phyloP scores from a whole-genome alignment of 495 filamentous ascomycete species.

The Xylaria flabelliformis region DNA sequence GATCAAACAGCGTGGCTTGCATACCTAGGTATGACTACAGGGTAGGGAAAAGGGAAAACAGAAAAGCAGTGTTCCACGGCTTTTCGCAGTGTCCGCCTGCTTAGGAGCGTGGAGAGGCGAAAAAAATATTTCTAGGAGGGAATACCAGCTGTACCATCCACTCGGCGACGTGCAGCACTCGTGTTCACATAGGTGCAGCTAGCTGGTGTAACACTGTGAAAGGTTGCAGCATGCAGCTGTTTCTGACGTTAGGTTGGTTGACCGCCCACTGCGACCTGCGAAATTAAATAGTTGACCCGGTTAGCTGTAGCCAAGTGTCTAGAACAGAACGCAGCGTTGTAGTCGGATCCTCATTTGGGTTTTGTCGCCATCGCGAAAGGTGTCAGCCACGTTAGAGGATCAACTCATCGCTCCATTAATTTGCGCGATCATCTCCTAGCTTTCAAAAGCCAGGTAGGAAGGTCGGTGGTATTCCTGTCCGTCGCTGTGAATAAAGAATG shows the following conservation, averaged over 20 bases:
- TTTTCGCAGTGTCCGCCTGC: background rate
- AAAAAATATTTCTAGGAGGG: constrained; percentile 13
- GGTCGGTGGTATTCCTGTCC: background rate
- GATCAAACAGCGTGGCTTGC: constrained; percentile 21
- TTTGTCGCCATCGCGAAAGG: constrained; percentile 14
- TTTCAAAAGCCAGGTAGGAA: background rate
- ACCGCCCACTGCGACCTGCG: constrained; percentile 11
- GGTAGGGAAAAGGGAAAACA: background rate
- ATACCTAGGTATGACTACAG: background rate
- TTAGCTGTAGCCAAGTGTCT: constrained; percentile 27
- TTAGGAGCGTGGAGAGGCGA: background rate
- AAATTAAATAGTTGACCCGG: constrained; percentile 19
- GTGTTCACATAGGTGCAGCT: constrained; percentile 27
- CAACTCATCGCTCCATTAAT: constrained; percentile 13
- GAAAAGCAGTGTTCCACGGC: constrained; percentile 15
- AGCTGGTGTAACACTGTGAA: constrained; percentile 21
- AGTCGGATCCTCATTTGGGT: constrained; percentile 14
- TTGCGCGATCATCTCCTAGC: constrained; percentile 6
- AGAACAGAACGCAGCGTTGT: constrained; percentile 24
- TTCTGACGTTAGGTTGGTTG: constrained; percentile 12
- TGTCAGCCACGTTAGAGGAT: constrained; percentile 17
- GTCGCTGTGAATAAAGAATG: background rate
- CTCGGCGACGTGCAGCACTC: constrained; percentile 20
- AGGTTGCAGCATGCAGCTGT: constrained; percentile 6
- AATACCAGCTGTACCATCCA: background rate